Evolutionary conservation across 2,329 filamentous ascomycete genomes (phyloP).

Genomic region (Fusarium metavorans): DNA sequence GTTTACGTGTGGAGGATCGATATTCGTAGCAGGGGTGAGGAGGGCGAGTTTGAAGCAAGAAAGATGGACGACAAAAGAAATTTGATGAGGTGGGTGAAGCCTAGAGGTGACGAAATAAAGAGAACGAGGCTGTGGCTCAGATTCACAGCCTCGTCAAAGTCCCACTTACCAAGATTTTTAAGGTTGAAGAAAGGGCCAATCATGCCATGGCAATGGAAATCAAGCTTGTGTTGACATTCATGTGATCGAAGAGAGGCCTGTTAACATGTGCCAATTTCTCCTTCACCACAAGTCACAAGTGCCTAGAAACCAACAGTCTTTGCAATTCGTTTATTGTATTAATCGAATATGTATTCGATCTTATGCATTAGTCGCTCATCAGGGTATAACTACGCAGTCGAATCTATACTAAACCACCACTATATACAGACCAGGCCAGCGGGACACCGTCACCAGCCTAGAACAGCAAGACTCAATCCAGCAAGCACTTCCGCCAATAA

Average conservation of each 20-base stretch:
- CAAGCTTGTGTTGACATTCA: conserved; percentile 2
- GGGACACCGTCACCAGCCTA: conserved; percentile 18
- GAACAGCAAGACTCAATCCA: conserved; percentile 34
- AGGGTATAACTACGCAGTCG: conserved; percentile 54
- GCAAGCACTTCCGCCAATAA: conserved; percentile 33
- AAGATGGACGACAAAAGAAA: neutral
- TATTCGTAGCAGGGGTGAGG: neutral
- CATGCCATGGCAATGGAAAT: conserved; percentile 5
- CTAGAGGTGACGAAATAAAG: conserved; percentile 35
- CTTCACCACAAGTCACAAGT: neutral
- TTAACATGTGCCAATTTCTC: neutral
- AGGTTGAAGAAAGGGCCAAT: conserved; percentile 33
- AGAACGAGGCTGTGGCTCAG: conserved; percentile 41
- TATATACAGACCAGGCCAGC: conserved; percentile 43
- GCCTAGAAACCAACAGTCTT: neutral
- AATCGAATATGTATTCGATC: conserved; percentile 42
- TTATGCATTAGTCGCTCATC: conserved; percentile 50
- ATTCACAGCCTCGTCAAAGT: conserved; percentile 39
- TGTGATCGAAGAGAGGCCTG: neutral
- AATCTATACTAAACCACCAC: conserved; percentile 48
- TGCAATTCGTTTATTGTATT: conserved; percentile 26
- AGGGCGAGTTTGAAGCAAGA: neutral
- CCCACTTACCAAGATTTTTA: conserved; percentile 31
- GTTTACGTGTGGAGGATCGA: neutral
- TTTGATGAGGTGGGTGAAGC: conserved; percentile 15